Percentiles rank a stretch among this genome's conserved stretches.
Conservation (phyloP, 176 grass and related monocot species). For the Urochloa ruziziensis region DNA sequence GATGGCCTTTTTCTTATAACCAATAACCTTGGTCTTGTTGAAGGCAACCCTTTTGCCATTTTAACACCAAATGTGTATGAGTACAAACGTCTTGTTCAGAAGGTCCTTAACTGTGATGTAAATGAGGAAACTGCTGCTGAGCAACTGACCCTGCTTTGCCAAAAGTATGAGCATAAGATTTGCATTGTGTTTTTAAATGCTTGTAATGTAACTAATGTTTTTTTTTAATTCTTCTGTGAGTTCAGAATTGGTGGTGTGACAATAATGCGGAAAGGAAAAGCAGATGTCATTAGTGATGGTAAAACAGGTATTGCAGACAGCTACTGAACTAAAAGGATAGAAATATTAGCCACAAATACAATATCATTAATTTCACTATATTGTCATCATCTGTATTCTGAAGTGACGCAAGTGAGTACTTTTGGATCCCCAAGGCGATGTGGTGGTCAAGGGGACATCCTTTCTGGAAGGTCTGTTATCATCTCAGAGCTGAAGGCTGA, state of each 20-base stretch:
- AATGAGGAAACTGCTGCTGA: constrained; percentile 56
- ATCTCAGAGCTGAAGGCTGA: not conserved
- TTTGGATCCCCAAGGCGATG: constrained; percentile 91
- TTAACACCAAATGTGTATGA: constrained; percentile 93
- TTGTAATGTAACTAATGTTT: not conserved
- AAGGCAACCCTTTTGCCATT: constrained; percentile 59
- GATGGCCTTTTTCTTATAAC: constrained; percentile 91
- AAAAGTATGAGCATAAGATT: constrained; percentile 48
- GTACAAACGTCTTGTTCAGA: constrained; percentile 93
- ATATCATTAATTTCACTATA: not conserved
- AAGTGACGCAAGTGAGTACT: constrained; percentile 81
- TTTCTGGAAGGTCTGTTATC: constrained; percentile 76
- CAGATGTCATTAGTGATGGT: constrained; percentile 84
- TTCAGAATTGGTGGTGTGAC: constrained; percentile 83
- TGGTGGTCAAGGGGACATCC: constrained; percentile 97
- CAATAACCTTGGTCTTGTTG: constrained; percentile 71
- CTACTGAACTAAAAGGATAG: not conserved
- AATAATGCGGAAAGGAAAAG: constrained; percentile 87
- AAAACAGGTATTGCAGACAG: constrained; percentile 67
- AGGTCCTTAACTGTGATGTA: constrained; percentile 69
- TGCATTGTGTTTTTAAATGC: not conserved
- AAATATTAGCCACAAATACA: not conserved
- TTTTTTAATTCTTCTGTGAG: not conserved
- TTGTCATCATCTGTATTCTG: not conserved
- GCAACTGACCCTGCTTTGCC: constrained; percentile 63